Conservation (phyloP, 345 rosid species). For the Salix arbutifolia region DNA sequence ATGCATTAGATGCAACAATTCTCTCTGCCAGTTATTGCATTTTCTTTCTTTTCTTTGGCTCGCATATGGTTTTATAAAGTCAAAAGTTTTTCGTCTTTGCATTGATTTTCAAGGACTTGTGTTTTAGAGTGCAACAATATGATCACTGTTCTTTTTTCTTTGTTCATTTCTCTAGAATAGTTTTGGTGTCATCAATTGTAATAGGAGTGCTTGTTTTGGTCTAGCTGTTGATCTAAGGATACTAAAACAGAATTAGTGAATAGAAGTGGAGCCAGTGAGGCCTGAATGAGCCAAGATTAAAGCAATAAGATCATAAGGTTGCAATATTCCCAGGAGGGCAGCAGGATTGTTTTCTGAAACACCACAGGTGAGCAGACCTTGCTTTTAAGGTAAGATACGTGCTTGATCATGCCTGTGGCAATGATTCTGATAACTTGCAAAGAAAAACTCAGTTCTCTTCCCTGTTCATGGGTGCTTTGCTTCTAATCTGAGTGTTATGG, state of each 20-base stretch:
- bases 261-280: neutral
- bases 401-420: neutral
- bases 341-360: neutral
- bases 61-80: neutral
- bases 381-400: neutral
- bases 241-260: neutral
- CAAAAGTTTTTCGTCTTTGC: neutral
- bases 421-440: neutral
- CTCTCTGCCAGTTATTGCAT: neutral
- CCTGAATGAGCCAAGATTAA: neutral
- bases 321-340: neutral
- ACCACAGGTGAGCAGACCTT: neutral
- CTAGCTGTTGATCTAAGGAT: neutral
- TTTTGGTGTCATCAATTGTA: neutral
- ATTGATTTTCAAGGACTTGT: neutral
- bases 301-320: neutral
- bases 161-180: neutral
- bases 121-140: neutral
- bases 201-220: neutral
- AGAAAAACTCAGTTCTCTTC: neutral
- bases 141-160: neutral
- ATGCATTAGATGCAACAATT: neutral
- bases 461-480: neutral
- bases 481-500: conserved; percentile 7
- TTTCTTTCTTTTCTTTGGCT: neutral